Evolutionary conservation across 2,329 filamentous ascomycete genomes (phyloP).

Genomic region (Grosmannia clavigera): DNA sequence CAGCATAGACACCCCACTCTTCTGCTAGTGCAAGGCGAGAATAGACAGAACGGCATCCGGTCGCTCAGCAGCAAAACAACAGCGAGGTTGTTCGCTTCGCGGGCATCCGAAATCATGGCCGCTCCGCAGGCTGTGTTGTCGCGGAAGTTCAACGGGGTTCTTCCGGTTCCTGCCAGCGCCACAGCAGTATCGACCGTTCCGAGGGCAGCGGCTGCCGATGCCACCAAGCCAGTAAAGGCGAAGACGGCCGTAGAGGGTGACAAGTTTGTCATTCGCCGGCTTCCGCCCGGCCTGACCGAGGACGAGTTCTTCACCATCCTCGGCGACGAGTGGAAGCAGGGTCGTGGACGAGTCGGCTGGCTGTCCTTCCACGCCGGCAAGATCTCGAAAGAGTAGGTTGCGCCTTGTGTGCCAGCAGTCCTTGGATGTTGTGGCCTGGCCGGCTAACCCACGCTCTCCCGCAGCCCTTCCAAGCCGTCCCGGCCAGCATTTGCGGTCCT

Average conservation of each 20-base stretch:
- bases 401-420: neutral
- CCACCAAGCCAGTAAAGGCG: slow-evolving; percentile 30
- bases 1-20: neutral
- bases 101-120: slow-evolving; percentile 5
- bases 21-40: neutral
- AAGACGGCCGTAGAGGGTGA: slow-evolving; percentile 49
- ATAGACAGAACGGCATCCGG: too few species aligned
- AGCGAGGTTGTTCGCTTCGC: too few species aligned
- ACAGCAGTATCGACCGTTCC: slow-evolving; percentile 18
- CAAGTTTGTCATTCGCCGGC: slow-evolving; percentile 72
- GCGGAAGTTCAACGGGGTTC: slow-evolving; percentile 37
- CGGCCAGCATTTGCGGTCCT: slow-evolving; percentile 70
- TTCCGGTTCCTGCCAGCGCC: slow-evolving; percentile 34
- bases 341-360: slow-evolving; percentile 80
- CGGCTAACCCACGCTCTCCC: too few species aligned
- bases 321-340: slow-evolving; percentile 69
- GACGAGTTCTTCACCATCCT: slow-evolving; percentile 61
- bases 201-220: slow-evolving; percentile 24
- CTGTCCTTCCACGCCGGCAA: slow-evolving; percentile 55
- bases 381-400: slow-evolving; percentile 65
- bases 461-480: slow-evolving; percentile 73
- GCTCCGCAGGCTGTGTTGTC: slow-evolving; percentile 16
- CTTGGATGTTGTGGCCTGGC: too few species aligned
- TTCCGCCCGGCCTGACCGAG: slow-evolving; percentile 76
- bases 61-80: too few species aligned